A percentile compares a stretch with the other conserved stretches of the same genome.
Conservation (phyloP, 768 basidiomycete genomes). For the Pleurotus citrinopileatus region DNA sequence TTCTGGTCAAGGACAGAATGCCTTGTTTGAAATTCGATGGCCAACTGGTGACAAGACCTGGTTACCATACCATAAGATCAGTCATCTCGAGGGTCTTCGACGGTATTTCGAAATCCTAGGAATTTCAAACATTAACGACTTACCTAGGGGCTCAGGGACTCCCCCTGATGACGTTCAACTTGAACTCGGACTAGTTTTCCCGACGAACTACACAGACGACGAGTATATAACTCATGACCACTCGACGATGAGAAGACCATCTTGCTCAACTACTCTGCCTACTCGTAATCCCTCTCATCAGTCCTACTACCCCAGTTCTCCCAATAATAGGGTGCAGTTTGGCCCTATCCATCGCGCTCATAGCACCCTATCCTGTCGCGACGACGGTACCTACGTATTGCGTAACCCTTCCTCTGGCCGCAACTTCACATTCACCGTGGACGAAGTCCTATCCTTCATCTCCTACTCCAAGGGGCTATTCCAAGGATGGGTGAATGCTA, state of each 20-base stretch:
- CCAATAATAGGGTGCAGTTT: too few species aligned
- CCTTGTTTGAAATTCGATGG: slow-evolving; percentile 30
- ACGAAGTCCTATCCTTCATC: too few species aligned
- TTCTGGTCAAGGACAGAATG: slow-evolving; percentile 18
- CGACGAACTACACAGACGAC: neutral
- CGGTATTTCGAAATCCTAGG: slow-evolving; percentile 7
- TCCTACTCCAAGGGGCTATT: too few species aligned
- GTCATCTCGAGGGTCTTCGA: neutral
- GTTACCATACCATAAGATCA: slow-evolving; percentile 23
- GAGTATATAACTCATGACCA: neutral
- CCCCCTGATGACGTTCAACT: neutral
- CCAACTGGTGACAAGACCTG: slow-evolving; percentile 31
- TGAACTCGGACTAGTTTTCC: neutral
- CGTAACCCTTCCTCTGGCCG: too few species aligned
- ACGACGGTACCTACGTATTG: too few species aligned
- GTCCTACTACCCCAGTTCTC: too few species aligned
- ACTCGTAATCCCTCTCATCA: too few species aligned
- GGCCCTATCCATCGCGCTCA: too few species aligned
- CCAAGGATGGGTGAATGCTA: too few species aligned
- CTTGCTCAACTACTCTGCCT: neutral
- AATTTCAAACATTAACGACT: neutral
- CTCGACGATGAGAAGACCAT: neutral
- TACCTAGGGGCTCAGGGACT: neutral
- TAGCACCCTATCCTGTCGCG: too few species aligned
- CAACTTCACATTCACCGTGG: too few species aligned